Percentiles rank a stretch among this genome's conserved stretches.
Evolutionary conservation across 805 yeast genomes (phyloP).

Genomic region (Kazachstania kunashirensis): DNA sequence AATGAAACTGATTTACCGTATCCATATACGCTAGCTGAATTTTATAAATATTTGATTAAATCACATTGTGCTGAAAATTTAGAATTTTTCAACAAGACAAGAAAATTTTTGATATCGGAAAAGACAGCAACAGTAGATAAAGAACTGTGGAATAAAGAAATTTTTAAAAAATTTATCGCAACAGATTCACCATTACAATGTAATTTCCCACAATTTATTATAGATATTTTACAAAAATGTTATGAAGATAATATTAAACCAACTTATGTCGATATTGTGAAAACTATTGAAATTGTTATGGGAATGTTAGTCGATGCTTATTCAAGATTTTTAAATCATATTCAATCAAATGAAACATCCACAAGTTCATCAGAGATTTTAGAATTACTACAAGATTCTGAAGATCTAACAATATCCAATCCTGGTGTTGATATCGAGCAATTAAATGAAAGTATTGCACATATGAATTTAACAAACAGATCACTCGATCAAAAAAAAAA

Average conservation of each 20-base stretch:
- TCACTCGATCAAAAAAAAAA: no score
- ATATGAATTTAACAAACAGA: neutral
- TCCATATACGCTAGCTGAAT: constrained; percentile 14
- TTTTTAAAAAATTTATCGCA: constrained; percentile 18
- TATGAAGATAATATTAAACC: constrained; percentile 11
- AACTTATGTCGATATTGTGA: constrained; percentile 10
- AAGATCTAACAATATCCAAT: neutral
- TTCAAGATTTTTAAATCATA: constrained; percentile 10
- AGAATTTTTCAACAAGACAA: constrained; percentile 16
- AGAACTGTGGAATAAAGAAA: constrained; percentile 16
- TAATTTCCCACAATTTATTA: constrained; percentile 22
- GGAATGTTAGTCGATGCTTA: constrained; percentile 23
- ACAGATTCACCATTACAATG: constrained; percentile 25
- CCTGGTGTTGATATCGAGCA: neutral
- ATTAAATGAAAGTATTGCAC: neutral
- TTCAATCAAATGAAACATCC: neutral
- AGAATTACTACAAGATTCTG: neutral
- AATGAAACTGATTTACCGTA: no score
- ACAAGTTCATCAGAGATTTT: neutral
- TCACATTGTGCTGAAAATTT: constrained; percentile 29
- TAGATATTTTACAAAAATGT: constrained; percentile 16
- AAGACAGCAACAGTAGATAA: constrained; percentile 6
- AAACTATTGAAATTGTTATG: constrained; percentile 21
- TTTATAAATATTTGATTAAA: constrained; percentile 16
- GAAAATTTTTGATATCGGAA: constrained; percentile 6